Evolutionary conservation across 768 basidiomycete genomes (phyloP).

Genomic region (Nevesoporus exiguus): DNA sequence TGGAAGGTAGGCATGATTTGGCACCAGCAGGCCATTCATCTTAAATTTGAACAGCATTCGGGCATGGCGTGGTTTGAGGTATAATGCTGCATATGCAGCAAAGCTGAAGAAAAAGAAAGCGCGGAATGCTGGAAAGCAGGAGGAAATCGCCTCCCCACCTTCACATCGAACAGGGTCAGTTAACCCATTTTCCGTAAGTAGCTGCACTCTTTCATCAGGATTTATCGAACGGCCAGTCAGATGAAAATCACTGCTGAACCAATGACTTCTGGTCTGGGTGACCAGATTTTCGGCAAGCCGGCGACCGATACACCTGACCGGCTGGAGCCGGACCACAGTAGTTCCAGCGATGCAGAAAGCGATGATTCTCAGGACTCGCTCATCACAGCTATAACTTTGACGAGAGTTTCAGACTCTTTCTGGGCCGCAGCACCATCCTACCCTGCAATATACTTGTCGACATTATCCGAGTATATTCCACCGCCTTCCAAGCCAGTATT

Average conservation of each 20-base stretch:
- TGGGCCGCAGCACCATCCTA: constrained; percentile 69
- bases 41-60: constrained; percentile 52
- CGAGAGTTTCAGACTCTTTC: constrained; percentile 54
- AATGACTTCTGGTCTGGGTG: constrained; percentile 53
- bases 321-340: constrained; percentile 16
- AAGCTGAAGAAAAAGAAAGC: constrained; percentile 61
- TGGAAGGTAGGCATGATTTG: constrained; percentile 60
- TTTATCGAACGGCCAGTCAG: constrained; percentile 10
- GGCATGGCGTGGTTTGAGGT: constrained; percentile 74
- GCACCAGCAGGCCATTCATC: constrained; percentile 6
- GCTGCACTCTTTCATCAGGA: neutral
- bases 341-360: constrained; percentile 33
- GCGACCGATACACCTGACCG: constrained; percentile 16
- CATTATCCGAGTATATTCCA: constrained; percentile 67
- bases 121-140: constrained; percentile 37
- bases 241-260: constrained; percentile 29
- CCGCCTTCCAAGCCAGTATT: constrained; percentile 49
- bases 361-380: constrained; percentile 47
- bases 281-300: constrained; percentile 58
- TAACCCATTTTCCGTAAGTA: constrained; percentile 72
- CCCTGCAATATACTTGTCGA: constrained; percentile 70
- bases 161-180: constrained; percentile 31
- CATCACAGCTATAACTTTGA: constrained; percentile 53
- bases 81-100: constrained; percentile 70
- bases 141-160: constrained; percentile 33